Conservation (phyloP, 2,329 filamentous ascomycete species). For the Sporothrix curviconia region DNA sequence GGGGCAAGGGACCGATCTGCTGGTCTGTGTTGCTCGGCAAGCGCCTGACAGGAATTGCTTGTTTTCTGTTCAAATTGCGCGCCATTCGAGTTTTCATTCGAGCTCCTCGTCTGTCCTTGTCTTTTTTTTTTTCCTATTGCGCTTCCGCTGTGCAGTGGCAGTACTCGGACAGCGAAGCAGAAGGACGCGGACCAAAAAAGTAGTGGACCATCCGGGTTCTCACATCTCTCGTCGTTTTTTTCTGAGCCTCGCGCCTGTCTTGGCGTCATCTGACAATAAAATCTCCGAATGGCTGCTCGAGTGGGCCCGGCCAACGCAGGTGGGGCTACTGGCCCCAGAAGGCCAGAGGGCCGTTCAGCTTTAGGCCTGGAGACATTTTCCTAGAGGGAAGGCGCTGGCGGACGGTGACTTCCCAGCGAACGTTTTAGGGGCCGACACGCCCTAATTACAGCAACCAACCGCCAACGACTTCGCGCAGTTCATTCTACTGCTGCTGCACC, state of each 20-base stretch:
- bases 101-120: neutral
- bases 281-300: neutral
- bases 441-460: neutral
- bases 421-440: neutral
- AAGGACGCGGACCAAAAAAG: neutral
- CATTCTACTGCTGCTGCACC: too few species aligned
- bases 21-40: neutral
- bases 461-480: neutral
- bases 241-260: conserved; percentile 12
- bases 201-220: conserved; percentile 24
- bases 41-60: neutral
- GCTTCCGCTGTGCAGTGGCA: neutral
- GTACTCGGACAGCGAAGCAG: too few species aligned
- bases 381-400: conserved; percentile 1
- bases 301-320: conserved; percentile 5
- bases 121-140: neutral
- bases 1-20: neutral
- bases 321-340: conserved; percentile 1
- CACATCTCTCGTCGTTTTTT: neutral
- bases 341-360: neutral
- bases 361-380: conserved; percentile 1
- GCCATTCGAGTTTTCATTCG: neutral
- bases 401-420: too few species aligned
- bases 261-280: conserved; percentile 5
- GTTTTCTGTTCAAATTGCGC: neutral